Evolutionary conservation across 345 rosid genomes (phyloP), one percentile per base, ranked within the genome.

Genomic region (Ceriops decandra): DNA sequence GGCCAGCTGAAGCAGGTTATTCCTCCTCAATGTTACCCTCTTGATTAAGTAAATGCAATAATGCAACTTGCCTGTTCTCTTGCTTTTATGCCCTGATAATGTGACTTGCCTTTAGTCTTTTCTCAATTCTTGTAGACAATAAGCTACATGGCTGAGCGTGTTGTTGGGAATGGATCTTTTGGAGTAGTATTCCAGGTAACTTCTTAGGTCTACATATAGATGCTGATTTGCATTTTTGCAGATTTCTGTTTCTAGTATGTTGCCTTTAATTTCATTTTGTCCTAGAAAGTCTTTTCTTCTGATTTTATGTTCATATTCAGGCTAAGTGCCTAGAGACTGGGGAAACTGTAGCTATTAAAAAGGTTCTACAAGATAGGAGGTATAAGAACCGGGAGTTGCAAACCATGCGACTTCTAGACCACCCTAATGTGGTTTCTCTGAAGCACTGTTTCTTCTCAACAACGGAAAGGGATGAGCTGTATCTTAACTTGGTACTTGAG

Each of bases 401-500:
- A 78, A 95, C 98, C 1, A 95, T 95, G 98, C 91, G 97, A 21
- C 91, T 95, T 67, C 84, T 95, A 56, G 98, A 95, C 77, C 99
- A 95, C 77, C 97, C 99, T 16, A 95, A 95, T 68, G 91, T 88
- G 36, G 96, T 95, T 35, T 78, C 92, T 28, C 80, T 95, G 69
- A 95, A 90, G 83, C 96, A 95, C 63, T 95, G 99, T 68, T 95
- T 95, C 82, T 91, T 90, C 76, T 95, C 99, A 7, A 95, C 97
- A 3, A 95, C 99, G 0, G 98, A 88, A 62, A 95, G 88, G 62
- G 92, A 90, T 60, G 99, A 91, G 58, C 86, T 91, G 62, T 95
- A 86, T 82, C 95, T 95, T 60, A 95, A 95, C 69, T 78, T 95
- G 53, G 98, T 91, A 30, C 97, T 91, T 27, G 98, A 93, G 81